Conservation (phyloP, 2,329 filamentous ascomycete species). For the Fonsecaea nubica region DNA sequence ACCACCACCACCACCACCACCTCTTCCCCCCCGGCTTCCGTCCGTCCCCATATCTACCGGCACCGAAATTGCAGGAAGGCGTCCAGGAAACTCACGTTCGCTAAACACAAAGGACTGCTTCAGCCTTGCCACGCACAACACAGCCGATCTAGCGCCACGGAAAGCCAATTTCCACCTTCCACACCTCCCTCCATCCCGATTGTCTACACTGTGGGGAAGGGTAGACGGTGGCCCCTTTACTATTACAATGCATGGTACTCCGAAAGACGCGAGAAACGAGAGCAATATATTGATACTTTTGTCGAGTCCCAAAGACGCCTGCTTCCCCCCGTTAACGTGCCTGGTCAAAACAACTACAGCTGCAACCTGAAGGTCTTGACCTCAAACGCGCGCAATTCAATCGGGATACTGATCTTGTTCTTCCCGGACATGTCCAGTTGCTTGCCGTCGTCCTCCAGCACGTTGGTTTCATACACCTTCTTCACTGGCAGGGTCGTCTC, state of each 20-base stretch:
- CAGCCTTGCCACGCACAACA: conserved; percentile 9
- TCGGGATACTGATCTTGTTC: conserved; percentile 56
- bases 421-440: conserved; percentile 61
- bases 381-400: conserved; percentile 80
- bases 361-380: conserved; percentile 79
- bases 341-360: conserved; percentile 45
- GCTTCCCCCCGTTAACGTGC: not conserved
- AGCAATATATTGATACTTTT: conserved; percentile 9
- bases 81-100: conserved; percentile 11
- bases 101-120: not conserved
- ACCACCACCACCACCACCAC: not conserved
- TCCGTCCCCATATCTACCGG: not conserved
- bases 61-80: conserved; percentile 4
- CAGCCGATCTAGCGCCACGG: conserved; percentile 8
- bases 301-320: not conserved
- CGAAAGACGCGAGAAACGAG: not conserved
- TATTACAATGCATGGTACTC: not conserved
- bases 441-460: conserved; percentile 85
- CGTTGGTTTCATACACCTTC: conserved; percentile 80
- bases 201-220: not conserved
- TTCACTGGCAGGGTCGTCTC: conserved; percentile 72
- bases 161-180: conserved; percentile 12
- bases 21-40: not conserved
- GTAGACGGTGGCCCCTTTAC: not conserved
- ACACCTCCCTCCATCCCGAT: not conserved